phyloP scores from a whole-genome alignment of 2,329 filamentous ascomycete species.

The Neonectria coccinea region DNA sequence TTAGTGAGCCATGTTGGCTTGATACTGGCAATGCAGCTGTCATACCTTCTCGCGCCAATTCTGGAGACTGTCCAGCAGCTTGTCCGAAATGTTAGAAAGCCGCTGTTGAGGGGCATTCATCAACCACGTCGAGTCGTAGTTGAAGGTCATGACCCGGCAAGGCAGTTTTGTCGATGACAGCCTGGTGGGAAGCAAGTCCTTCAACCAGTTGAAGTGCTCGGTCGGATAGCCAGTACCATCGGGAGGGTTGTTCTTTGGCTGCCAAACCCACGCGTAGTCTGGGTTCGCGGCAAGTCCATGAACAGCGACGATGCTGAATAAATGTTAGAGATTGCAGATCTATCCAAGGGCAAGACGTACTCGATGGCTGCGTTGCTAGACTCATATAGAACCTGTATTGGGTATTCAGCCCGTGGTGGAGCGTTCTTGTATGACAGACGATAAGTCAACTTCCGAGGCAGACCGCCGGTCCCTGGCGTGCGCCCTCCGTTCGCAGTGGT shows the following conservation, averaged over 20 bases:
- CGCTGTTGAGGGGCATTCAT: conserved; percentile 1
- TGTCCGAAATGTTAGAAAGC: conserved; percentile 7
- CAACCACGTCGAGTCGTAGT: conserved; percentile 1
- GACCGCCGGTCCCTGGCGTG: background rate
- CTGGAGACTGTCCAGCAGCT: background rate
- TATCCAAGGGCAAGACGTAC: background rate
- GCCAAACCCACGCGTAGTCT: conserved; percentile 7
- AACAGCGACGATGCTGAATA: background rate
- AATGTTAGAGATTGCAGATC: background rate
- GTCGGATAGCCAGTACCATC: background rate
- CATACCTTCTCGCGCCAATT: conserved; percentile 1
- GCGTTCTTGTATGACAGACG: background rate
- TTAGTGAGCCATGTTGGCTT: too few relatives aligned
- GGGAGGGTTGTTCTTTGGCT: conserved; percentile 3
- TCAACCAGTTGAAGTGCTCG: conserved; percentile 3
- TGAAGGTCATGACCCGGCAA: conserved; percentile 3
- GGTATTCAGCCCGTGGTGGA: conserved; percentile 1
- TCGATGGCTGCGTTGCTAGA: background rate
- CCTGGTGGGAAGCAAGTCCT: background rate
- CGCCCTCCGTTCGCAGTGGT: background rate
- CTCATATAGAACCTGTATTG: background rate
- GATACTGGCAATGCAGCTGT: too few relatives aligned
- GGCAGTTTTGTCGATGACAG: background rate
- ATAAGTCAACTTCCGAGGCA: background rate
- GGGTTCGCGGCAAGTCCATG: conserved; percentile 3